Percentiles rank a stretch among this genome's conserved stretches.
Conservation (phyloP, 2,329 filamentous ascomycete species). For the Fusarium sp. region DNA sequence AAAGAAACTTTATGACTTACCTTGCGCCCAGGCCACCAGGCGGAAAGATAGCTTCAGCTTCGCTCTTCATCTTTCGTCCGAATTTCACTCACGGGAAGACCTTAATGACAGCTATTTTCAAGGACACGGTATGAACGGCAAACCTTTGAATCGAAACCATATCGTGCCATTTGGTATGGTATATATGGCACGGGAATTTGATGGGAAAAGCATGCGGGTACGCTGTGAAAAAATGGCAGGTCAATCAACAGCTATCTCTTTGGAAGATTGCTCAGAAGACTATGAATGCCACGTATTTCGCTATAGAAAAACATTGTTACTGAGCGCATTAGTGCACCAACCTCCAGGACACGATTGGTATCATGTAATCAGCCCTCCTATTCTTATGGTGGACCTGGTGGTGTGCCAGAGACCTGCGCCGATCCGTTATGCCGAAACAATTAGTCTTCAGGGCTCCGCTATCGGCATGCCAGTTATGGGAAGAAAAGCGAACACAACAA, state of each 20-base stretch:
- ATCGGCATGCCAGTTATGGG: rapidly evolving
- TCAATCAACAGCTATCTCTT: rapidly evolving
- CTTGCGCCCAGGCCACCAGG: rapidly evolving
- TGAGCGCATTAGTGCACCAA: rapidly evolving
- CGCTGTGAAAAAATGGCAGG: neutral
- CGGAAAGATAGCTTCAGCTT: rapidly evolving
- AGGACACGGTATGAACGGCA: neutral
- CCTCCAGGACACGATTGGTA: neutral
- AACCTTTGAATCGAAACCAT: neutral
- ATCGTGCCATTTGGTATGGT: neutral
- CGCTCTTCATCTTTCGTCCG: rapidly evolving
- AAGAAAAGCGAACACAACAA: rapidly evolving
- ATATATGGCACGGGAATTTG: neutral
- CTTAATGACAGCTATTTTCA: neutral
- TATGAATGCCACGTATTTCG: neutral
- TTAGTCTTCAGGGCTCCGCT: neutral
- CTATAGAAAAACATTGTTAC: rapidly evolving
- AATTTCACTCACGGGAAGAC: neutral
- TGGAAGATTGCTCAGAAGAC: neutral
- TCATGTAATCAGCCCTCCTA: neutral
- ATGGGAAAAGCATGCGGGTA: neutral
- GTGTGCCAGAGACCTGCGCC: neutral
- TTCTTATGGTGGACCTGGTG: neutral
- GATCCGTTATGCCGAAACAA: neutral
- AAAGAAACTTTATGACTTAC: neutral